These are phyloP conservation scores for Quercus alba DNA, from an alignment of 306 rosid genomes.

Conservation along the genomic window DNA sequence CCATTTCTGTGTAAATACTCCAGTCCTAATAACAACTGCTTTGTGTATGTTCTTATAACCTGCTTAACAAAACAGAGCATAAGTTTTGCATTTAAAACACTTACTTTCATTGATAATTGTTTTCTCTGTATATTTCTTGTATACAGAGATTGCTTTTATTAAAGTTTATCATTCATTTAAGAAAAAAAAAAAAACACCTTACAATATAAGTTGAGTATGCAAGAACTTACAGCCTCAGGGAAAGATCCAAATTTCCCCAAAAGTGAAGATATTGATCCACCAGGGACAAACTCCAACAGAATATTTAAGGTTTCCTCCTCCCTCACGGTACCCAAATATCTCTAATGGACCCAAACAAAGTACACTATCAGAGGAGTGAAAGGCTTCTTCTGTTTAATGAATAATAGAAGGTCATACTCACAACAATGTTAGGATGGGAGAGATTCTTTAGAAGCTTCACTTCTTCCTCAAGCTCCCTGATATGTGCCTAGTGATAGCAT, in stretches of 20 bases:
- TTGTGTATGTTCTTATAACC: constrained; percentile 88
- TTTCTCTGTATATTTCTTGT: too few species aligned
- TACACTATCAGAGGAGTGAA: constrained; percentile 25
- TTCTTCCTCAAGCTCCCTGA: constrained; percentile 99
- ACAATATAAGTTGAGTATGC: constrained; percentile 6
- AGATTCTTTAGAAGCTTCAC: constrained; percentile 94
- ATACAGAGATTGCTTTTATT: too few species aligned
- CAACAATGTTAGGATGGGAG: constrained; percentile 95
- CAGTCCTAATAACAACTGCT: constrained; percentile 83
- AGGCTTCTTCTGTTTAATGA: constrained; percentile 14
- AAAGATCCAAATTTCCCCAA: constrained; percentile 98
- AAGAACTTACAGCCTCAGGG: constrained; percentile 92
- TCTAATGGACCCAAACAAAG: constrained; percentile 44
- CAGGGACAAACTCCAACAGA: constrained; percentile 95
- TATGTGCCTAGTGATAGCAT: constrained; percentile 63
- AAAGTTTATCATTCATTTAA: too few species aligned
- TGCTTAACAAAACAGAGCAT: constrained; percentile 39
- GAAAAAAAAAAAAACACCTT: not conserved
- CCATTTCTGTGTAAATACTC: constrained; percentile 95
- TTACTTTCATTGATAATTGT: not conserved
- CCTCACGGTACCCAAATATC: constrained; percentile 95
- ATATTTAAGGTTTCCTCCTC: constrained; percentile 91
- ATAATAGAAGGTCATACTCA: constrained; percentile 51
- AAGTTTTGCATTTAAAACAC: constrained; percentile 14
- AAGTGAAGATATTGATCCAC: constrained; percentile 97